Evolutionary conservation across 208 protist genomes (phyloP).

Genomic region (Acanthamoeba culbertsoni): DNA sequence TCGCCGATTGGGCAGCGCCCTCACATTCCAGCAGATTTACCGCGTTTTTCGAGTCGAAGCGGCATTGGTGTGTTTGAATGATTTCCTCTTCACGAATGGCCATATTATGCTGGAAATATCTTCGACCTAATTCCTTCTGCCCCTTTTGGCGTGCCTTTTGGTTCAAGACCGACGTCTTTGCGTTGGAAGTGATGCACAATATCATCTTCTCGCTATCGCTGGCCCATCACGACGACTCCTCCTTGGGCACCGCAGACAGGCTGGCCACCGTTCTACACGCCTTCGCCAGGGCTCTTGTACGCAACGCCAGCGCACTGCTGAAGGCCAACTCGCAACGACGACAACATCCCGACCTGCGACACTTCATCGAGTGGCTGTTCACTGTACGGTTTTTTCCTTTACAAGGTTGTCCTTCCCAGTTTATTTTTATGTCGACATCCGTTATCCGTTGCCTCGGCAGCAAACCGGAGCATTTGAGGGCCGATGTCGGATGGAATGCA

Average conservation of each 20-base stretch:
- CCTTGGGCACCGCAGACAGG: constrained; percentile 27
- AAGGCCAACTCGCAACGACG: constrained; percentile 51
- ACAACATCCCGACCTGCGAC: constrained; percentile 63
- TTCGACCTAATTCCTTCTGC: neutral
- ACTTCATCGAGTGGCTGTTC: constrained; percentile 78
- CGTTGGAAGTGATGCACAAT: constrained; percentile 76
- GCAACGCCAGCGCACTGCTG: constrained; percentile 51
- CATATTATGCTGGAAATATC: neutral
- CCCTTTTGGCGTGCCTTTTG: constrained; percentile 17
- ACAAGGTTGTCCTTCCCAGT: no score
- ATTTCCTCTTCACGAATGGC: neutral
- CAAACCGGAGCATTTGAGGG: constrained; percentile 56
- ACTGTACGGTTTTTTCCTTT: neutral
- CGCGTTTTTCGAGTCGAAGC: constrained; percentile 24
- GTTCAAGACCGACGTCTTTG: constrained; percentile 59
- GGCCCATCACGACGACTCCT: constrained; percentile 38
- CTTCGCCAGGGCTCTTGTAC: constrained; percentile 55
- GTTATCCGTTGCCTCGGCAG: constrained; percentile 9
- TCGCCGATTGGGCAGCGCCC: constrained; percentile 74
- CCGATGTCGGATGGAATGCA: constrained; percentile 59
- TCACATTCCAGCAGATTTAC: constrained; percentile 71
- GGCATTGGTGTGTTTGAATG: neutral
- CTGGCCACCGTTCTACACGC: neutral
- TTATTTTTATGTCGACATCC: no score
- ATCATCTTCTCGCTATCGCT: constrained; percentile 66